These are phyloP conservation scores for Nemania diffusa DNA, from an alignment of 2,329 filamentous ascomycete species.

Conservation along the genomic window DNA sequence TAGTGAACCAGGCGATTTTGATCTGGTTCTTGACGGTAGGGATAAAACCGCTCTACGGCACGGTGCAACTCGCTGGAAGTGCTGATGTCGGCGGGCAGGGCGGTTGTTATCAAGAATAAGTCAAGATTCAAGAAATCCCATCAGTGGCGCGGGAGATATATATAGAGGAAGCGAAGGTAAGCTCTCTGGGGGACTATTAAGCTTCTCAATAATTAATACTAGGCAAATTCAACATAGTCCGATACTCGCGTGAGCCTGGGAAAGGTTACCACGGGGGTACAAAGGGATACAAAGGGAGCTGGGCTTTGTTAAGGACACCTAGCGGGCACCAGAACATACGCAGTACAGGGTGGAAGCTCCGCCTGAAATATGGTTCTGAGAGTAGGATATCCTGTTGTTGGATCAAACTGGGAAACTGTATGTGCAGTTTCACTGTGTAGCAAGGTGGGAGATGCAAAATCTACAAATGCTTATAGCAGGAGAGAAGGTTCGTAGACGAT, in stretches of 20 bases:
- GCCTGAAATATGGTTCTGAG: neutral
- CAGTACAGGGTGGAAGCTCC: neutral
- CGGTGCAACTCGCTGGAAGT: constrained; percentile 57
- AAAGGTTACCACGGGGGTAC: constrained; percentile 49
- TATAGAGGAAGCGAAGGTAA: constrained; percentile 41
- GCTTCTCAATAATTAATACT: constrained; percentile 42
- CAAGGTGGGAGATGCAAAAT: constrained; percentile 5
- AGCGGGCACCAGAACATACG: constrained; percentile 1
- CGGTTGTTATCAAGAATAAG: constrained; percentile 54
- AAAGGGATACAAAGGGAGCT: constrained; percentile 46
- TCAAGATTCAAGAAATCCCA: constrained; percentile 47
- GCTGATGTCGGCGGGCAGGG: constrained; percentile 52
- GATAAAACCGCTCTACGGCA: constrained; percentile 55
- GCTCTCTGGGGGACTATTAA: constrained; percentile 46
- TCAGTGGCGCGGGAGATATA: constrained; percentile 47
- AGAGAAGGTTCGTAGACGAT: constrained; percentile 8
- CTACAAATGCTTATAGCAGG: constrained; percentile 11
- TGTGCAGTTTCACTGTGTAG: constrained; percentile 2
- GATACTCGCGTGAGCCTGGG: constrained; percentile 5
- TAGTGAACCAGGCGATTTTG: constrained; percentile 43
- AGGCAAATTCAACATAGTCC: constrained; percentile 1
- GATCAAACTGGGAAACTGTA: constrained; percentile 2
- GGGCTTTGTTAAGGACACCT: constrained; percentile 19
- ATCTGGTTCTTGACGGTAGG: constrained; percentile 42
- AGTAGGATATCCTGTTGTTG: neutral